Conservation (phyloP, 2,329 filamentous ascomycete genomes). For the Colletotrichum salicis region DNA sequence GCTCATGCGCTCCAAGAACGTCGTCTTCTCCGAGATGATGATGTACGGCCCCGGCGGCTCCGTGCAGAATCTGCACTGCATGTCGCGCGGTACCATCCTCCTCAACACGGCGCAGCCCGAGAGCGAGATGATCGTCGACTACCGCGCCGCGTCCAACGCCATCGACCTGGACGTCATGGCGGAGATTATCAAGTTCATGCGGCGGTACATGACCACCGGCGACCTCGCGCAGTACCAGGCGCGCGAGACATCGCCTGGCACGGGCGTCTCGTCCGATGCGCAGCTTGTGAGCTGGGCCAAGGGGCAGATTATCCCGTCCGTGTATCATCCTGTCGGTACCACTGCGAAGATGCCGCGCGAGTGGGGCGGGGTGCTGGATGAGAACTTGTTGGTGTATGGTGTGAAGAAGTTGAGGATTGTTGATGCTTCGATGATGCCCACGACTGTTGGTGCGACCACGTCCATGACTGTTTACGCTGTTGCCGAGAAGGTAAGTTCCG, state of each 20-base stretch:
- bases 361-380: constrained; percentile 43
- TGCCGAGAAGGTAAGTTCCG: constrained; percentile 37
- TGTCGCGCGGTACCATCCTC: constrained; percentile 39
- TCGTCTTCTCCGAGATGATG: constrained; percentile 59
- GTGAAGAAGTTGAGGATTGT: constrained; percentile 39
- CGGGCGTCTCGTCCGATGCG: constrained; percentile 36
- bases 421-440: constrained; percentile 39
- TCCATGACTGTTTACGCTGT: constrained; percentile 38
- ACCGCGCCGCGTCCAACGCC: constrained; percentile 41
- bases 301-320: constrained; percentile 39
- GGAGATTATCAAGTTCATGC: constrained; percentile 41
- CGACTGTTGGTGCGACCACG: constrained; percentile 36
- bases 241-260: constrained; percentile 38
- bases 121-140: constrained; percentile 40
- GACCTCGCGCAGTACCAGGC: constrained; percentile 39
- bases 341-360: constrained; percentile 43
- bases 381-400: constrained; percentile 43
- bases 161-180: constrained; percentile 41
- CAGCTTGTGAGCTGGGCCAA: constrained; percentile 39
- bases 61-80: constrained; percentile 40
- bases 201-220: constrained; percentile 39
- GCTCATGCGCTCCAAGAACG: constrained; percentile 38
- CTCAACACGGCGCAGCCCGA: constrained; percentile 39
- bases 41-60: constrained; percentile 41
- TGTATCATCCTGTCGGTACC: constrained; percentile 43